Evolutionary conservation across 139 green algal genomes (phyloP).

Genomic region (Ettlia oleoabundans): DNA sequence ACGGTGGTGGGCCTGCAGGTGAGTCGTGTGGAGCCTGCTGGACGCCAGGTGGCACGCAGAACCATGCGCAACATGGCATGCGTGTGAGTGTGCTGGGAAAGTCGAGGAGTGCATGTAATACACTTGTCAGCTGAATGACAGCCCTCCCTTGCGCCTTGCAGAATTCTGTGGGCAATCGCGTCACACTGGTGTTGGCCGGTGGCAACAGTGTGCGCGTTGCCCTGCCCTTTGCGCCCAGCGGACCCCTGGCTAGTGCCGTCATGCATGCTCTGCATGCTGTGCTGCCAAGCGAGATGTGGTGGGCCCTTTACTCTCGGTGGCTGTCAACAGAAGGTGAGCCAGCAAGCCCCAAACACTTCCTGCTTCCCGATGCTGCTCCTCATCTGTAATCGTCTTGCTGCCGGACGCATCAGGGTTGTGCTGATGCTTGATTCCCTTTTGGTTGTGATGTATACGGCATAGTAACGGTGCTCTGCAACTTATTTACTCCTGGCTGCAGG

Average conservation of each 20-base stretch:
- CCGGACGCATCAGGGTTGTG: too few species aligned
- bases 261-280: constrained; percentile 56
- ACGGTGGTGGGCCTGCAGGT: constrained; percentile 28
- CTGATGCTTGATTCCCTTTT: too few species aligned
- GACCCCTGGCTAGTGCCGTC: constrained; percentile 41
- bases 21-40: not conserved
- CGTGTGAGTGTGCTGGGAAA: not conserved
- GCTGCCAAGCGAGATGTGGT: constrained; percentile 44
- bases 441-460: too few species aligned
- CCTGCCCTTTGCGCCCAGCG: constrained; percentile 49
- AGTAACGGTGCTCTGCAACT: too few species aligned
- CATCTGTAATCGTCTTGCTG: not conserved
- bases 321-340: constrained; percentile 19
- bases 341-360: not conserved
- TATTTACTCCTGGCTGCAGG: too few species aligned
- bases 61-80: too few species aligned
- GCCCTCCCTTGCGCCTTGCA: too few species aligned
- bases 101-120: too few species aligned
- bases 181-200: constrained; percentile 43
- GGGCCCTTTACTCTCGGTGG: constrained; percentile 46
- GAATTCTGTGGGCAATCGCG: constrained; percentile 43
- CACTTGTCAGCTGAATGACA: too few species aligned
- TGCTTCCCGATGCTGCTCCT: not conserved
- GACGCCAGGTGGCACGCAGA: too few species aligned
- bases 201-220: constrained; percentile 44